Percentiles rank a stretch among this genome's conserved stretches.
phyloP scores from a whole-genome alignment of 1,139 yeast species.

The Blastobotrys buckinghamii region DNA sequence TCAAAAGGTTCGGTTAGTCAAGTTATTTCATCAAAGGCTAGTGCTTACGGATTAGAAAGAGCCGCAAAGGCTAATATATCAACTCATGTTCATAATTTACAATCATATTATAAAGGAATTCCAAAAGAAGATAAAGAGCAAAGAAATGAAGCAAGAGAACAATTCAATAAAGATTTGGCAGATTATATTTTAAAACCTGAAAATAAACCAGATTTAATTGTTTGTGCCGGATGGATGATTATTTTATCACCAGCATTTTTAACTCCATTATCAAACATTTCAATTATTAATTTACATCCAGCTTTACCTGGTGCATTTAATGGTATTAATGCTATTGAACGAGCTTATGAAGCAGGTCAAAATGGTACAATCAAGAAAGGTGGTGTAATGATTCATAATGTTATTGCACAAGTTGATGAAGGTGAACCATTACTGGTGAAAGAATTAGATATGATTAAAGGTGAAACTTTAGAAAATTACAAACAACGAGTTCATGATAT shows the following conservation, averaged over 20 bases:
- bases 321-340: conserved; percentile 93
- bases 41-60: conserved; percentile 79
- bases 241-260: conserved; percentile 76
- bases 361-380: conserved; percentile 67
- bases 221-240: conserved; percentile 98
- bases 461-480: conserved; percentile 72
- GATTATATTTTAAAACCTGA: conserved; percentile 44
- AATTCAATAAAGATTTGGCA: conserved; percentile 76
- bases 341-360: conserved; percentile 95
- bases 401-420: conserved; percentile 87
- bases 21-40: conserved; percentile 77
- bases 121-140: conserved; percentile 56
- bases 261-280: conserved; percentile 58
- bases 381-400: conserved; percentile 97
- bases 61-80: conserved; percentile 67
- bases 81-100: conserved; percentile 63
- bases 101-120: conserved; percentile 57
- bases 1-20: conserved; percentile 53
- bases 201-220: conserved; percentile 68
- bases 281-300: conserved; percentile 90
- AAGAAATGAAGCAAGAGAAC: conserved; percentile 56
- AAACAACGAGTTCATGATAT: conserved; percentile 76
- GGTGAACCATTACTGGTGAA: conserved; percentile 85
- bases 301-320: conserved; percentile 97
- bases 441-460: conserved; percentile 62